These are phyloP conservation scores for Lophium mytilinum DNA, from an alignment of 495 filamentous ascomycete genomes.

Conservation along the genomic window DNA sequence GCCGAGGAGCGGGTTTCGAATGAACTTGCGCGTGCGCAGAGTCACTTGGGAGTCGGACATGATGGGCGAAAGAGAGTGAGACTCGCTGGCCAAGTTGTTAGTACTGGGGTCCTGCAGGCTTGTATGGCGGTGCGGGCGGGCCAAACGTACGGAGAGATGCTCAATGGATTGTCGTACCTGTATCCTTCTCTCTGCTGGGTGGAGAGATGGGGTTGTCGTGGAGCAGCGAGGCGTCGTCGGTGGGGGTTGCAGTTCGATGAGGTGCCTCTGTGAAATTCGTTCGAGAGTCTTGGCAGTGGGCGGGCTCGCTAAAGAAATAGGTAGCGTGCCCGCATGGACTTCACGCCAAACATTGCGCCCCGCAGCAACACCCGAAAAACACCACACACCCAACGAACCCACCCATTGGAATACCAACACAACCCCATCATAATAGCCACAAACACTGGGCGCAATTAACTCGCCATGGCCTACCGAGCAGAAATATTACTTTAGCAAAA, in stretches of 20 bases:
- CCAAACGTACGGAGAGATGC: neutral
- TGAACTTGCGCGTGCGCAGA: slow-evolving; percentile 99
- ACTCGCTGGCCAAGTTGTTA: neutral
- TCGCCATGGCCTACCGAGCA: no score
- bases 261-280: neutral
- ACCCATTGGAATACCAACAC: no score
- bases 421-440: no score
- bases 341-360: no score
- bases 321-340: no score
- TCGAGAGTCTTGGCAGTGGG: no score
- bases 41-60: slow-evolving; percentile 94
- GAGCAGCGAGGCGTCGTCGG: slow-evolving; percentile 14
- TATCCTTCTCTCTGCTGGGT: slow-evolving; percentile 13
- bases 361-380: no score
- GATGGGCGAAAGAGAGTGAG: slow-evolving; percentile 31
- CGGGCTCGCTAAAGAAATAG: no score
- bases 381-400: no score
- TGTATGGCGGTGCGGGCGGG: neutral
- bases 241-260: neutral
- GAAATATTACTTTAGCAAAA: no score
- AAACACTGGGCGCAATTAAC: no score
- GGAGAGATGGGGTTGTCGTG: slow-evolving; percentile 3
- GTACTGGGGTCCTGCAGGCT: neutral
- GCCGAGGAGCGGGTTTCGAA: slow-evolving; percentile 95
- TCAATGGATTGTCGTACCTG: neutral